Base-by-base conservation (phyloP, 2,329 filamentous ascomycete genomes). In the Aureobasidium vineae region DNA sequence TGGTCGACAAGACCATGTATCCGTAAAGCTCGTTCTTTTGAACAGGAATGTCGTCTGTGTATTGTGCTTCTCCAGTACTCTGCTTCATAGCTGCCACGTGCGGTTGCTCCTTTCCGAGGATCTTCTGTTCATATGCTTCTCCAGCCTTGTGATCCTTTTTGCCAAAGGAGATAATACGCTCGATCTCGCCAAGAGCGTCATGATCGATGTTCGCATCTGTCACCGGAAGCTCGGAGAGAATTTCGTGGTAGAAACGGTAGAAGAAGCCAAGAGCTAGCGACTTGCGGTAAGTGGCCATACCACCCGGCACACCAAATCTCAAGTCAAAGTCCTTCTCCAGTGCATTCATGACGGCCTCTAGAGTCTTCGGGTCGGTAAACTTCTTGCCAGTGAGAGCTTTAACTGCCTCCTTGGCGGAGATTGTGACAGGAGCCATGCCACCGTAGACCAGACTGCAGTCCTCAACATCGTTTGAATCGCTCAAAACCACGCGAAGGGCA, bases 261-360 rank as follows among this genome's bases (percentile, higher is more conserved):
- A 98, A 98, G 83, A 99, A 96, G 2, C 93, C 89, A 63, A 98
- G 81, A 0, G 95, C 94, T 10, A 99, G 81, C 0, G 92, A 91
- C 75, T 95, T 96, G 33, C 95, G 84, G 75, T 98, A 99, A 1
- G 92, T 96, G 0, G 95, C 94, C 95, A 99, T 99, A 43, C 95
- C 95, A 70, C 95, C 95, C 0, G 94, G 95, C 0, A 99, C 95
- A 63, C 92, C 89, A 72, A 96, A 98, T 5, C 86, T 84, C 36
- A 99, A 83, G 75, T 96, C 86, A 73, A 99, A 99, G 74, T 98
- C 95, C 61, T 86, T 83, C 69, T 92, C 93, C n/a, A 99, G 81
- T 0, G 91, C 90, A 71, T 87, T 90, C 91, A 98, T 97, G 6
- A 88, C 86, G 1, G 91, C 93, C 77, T 99, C 94, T 0, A 98